Base-by-base conservation (phyloP, 495 filamentous ascomycete genomes). In the Podospora comata region DNA sequence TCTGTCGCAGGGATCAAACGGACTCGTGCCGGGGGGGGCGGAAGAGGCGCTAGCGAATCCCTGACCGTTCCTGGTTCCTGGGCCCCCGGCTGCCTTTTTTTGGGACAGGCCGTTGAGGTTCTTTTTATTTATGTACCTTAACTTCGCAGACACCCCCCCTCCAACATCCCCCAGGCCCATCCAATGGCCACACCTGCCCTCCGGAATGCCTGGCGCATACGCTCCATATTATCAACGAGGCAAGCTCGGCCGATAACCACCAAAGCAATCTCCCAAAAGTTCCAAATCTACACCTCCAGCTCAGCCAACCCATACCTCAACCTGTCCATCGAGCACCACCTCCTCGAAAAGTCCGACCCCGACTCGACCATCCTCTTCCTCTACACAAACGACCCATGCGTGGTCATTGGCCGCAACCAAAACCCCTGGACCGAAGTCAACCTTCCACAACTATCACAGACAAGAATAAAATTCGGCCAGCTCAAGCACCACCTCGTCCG, bases 361-460 rank as follows among this genome's bases (percentile, higher is more conserved):
- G 83, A 90, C 69, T 93, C 92, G 5, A 87, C 84, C 56, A 76
- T 97, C 39, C 85, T 97, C 0, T 93, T 97, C 68, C 83, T 98
- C 19, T 99, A 98, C 79, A 82, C 86, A 67, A 98, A 99, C 78
- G 79, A 83, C 15, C 93, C 94, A 7, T 90, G 91, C 77, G 84
- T 99, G 62, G 87, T 99, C 70, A 88, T 99, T 67, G 95, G 95
- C 16, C 90, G 94, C 60, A 99, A 99, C 77, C 95, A 99, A 76
- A 99, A 99, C 76, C 95, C 95, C 54, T 99, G 94, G 94, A 82
- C 92, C 9, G 95, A 99, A 77, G 88, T 90, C 60, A 92, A 97
- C 77, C 84, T 96, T 7, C 79, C 80, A 20, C 80, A 84, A 9
- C 79, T 93, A 5, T 13, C 57, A 18, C 4, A 39, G 5, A 48